Evolutionary conservation across 2,329 filamentous ascomycete species (phyloP), one percentile per base, ranked within the genome.

Genomic region (Penicillium rolfsii): DNA sequence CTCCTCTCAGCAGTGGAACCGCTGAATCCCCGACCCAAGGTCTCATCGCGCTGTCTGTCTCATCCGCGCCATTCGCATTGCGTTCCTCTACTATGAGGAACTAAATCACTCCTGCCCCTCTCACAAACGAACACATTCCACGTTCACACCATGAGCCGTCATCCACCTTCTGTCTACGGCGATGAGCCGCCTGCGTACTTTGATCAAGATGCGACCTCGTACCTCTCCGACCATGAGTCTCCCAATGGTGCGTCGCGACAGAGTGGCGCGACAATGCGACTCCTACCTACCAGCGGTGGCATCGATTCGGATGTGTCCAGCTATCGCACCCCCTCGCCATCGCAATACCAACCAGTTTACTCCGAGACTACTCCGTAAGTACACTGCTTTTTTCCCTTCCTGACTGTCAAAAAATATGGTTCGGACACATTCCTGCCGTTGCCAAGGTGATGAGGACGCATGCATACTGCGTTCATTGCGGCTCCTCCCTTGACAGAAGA

Each of bases 181-280:
- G 79, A 81, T n/a, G 77, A 76, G 55, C 78, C 79, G 26, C 79
- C 79, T 24, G 73, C 76, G 5, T 80, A 81, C 65, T 57, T 66
- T 46, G 64, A 68, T 36, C 70, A 75, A 45, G 70, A 76, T 61
- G 58, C 73, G 55, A 46, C 65, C 12, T 72, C 73, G 12, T 70
- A 70, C 53, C 60, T 76, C 58, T 69, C 73, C 52, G 70, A 74
- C 28, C 60, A 69, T 53, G 67, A 75, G 40, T 73, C 74, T 30
- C 69, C 71, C 19, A 59, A 57, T 46, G 58, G 66, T 48, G 45
- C 64, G 38, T 26, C 66, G 35, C 70, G 73, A 45, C 72, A 72
- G 12, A 74, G 77, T 68, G 73, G 74, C 26, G 70, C 76, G 8
- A 80, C 80, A 0, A 79, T 82, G 78, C 76, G 80, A 40, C 67